Evolutionary conservation across 768 basidiomycete genomes (phyloP).

Genomic region (Hydnomerulius pinastri): DNA sequence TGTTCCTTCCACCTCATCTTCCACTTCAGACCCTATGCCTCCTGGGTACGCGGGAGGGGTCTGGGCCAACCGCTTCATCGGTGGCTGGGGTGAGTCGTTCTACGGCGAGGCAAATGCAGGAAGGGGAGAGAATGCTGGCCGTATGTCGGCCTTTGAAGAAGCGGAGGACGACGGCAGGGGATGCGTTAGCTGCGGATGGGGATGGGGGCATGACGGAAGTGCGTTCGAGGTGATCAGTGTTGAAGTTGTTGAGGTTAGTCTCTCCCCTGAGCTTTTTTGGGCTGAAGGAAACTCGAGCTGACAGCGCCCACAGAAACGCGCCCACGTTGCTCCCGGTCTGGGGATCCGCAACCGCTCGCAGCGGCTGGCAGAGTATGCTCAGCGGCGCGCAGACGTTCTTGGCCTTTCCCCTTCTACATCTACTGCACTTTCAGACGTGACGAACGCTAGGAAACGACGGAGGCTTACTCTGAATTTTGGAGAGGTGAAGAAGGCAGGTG

Average conservation of each 20-base stretch:
- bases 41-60: slow-evolving; percentile 31
- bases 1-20: slow-evolving; percentile 26
- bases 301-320: slow-evolving; percentile 43
- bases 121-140: slow-evolving; percentile 24
- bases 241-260: slow-evolving; percentile 62
- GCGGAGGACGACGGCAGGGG: slow-evolving; percentile 60
- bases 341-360: slow-evolving; percentile 65
- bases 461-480: slow-evolving; percentile 26
- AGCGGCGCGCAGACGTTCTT: slow-evolving; percentile 53
- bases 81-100: slow-evolving; percentile 41
- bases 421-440: slow-evolving; percentile 36
- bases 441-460: slow-evolving; percentile 33
- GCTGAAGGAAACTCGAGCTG: too few species aligned
- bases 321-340: slow-evolving; percentile 53
- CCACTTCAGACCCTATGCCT: slow-evolving; percentile 23
- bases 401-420: slow-evolving; percentile 27
- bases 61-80: slow-evolving; percentile 42
- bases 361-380: slow-evolving; percentile 65
- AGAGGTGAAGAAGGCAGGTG: slow-evolving; percentile 21
- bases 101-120: slow-evolving; percentile 33
- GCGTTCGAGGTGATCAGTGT: slow-evolving; percentile 71
- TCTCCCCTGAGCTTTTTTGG: background rate
- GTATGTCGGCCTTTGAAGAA: slow-evolving; percentile 34
- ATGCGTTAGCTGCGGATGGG: slow-evolving; percentile 72
- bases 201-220: slow-evolving; percentile 77